Evolutionary conservation across 2,329 filamentous ascomycete genomes (phyloP).

Genomic region (Hypocrella siamensis): DNA sequence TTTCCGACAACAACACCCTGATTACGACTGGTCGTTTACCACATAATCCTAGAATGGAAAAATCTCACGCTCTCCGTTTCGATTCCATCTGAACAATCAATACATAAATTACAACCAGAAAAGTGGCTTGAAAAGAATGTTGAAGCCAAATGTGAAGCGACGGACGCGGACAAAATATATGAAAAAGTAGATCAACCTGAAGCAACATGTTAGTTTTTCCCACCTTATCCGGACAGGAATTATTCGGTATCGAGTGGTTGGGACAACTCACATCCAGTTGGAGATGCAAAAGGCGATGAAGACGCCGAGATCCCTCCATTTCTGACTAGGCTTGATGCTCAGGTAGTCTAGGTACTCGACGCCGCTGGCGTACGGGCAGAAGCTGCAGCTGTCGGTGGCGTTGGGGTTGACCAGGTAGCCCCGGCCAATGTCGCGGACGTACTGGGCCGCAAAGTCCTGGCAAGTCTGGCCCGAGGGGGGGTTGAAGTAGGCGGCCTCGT

Average conservation of each 20-base stretch:
- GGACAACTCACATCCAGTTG: slow-evolving; percentile 37
- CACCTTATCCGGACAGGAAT: background rate
- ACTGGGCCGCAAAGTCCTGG: slow-evolving; percentile 43
- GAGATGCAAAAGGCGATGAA: slow-evolving; percentile 55
- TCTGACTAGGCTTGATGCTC: slow-evolving; percentile 35
- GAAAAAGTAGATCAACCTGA: slow-evolving; percentile 53
- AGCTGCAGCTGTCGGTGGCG: slow-evolving; percentile 45
- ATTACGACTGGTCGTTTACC: no score
- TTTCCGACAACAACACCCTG: no score
- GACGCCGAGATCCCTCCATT: slow-evolving; percentile 58
- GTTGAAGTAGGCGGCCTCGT: slow-evolving; percentile 30
- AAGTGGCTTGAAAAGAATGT: slow-evolving; percentile 24
- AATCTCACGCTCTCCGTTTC: no score
- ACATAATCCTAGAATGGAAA: no score
- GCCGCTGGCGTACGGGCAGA: slow-evolving; percentile 44
- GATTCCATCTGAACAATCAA: no score
- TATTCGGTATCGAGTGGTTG: background rate
- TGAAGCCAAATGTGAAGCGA: slow-evolving; percentile 56
- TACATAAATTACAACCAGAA: no score
- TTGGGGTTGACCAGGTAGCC: slow-evolving; percentile 51
- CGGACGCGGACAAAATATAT: slow-evolving; percentile 57
- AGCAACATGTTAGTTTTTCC: background rate
- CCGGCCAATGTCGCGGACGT: slow-evolving; percentile 25
- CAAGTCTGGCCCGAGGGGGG: slow-evolving; percentile 51
- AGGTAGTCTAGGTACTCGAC: slow-evolving; percentile 48